phyloP scores from a whole-genome alignment of 768 basidiomycete species.

The Pleurotus djamor region DNA sequence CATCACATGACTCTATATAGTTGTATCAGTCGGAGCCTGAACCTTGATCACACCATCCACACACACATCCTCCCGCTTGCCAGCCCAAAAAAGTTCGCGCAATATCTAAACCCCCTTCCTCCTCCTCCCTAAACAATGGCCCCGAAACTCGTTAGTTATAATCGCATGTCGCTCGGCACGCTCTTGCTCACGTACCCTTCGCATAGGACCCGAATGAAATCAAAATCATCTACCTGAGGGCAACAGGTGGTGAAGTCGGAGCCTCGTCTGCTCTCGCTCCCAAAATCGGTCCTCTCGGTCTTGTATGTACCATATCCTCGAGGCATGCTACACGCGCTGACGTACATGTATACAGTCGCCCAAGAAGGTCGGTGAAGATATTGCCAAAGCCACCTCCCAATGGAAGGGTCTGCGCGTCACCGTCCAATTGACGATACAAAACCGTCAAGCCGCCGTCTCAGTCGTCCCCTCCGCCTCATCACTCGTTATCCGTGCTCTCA shows the following conservation, averaged over 20 bases:
- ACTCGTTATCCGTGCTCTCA: constrained; percentile 96
- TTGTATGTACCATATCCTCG: constrained; percentile 55
- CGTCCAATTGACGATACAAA: constrained; percentile 98
- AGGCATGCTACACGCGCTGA: background rate
- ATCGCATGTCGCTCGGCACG: background rate
- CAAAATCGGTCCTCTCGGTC: constrained; percentile 99
- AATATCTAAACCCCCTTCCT: constrained; percentile 18
- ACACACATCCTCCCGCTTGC: constrained; percentile 20
- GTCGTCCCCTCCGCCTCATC: constrained; percentile 98
- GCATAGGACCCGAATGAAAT: constrained; percentile 92
- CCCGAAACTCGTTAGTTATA: constrained; percentile 67
- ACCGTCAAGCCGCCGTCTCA: constrained; percentile 96
- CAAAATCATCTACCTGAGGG: constrained; percentile 98
- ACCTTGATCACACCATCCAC: constrained; percentile 39
- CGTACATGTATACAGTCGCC: constrained; percentile 66
- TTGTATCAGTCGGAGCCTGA: constrained; percentile 42
- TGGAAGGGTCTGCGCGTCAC: constrained; percentile 99
- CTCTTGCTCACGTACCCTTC: background rate
- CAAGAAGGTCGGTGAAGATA: constrained; percentile 99
- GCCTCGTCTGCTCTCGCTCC: constrained; percentile 98
- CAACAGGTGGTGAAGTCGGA: constrained; percentile 99
- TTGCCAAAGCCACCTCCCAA: constrained; percentile 95
- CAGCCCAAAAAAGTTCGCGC: background rate
- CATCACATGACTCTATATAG: constrained; percentile 50
- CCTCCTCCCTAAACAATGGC: constrained; percentile 51